Conservation (phyloP, 2,329 filamentous ascomycete genomes). For the Alternaria incomplexa region DNA sequence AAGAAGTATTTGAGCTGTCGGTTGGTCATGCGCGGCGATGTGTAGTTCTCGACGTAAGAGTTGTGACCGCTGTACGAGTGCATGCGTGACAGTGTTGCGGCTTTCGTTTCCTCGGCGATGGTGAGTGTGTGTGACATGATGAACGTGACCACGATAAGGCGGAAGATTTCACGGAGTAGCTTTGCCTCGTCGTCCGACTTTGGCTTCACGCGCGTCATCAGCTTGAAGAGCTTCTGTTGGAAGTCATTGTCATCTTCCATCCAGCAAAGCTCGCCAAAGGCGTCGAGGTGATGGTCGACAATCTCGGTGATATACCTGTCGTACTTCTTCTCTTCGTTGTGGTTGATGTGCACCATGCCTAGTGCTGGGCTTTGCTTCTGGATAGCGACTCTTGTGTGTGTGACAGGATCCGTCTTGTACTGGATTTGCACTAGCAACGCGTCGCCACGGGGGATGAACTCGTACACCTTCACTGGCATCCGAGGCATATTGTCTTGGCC, state of each 20-base stretch:
- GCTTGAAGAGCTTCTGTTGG: conserved; percentile 50
- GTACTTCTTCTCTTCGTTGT: conserved; percentile 52
- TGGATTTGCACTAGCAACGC: conserved; percentile 52
- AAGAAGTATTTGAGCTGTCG: conserved; percentile 60
- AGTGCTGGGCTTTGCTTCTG: conserved; percentile 54
- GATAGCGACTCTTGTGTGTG: conserved; percentile 36
- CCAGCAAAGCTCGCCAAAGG: conserved; percentile 53
- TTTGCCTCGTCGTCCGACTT: conserved; percentile 50
- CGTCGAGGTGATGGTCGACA: conserved; percentile 48
- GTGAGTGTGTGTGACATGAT: conserved; percentile 58
- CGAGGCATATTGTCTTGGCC: conserved; percentile 51
- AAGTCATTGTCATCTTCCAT: conserved; percentile 55
- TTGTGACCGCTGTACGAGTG: conserved; percentile 42
- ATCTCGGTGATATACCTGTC: conserved; percentile 54
- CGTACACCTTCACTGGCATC: conserved; percentile 54
- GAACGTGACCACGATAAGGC: conserved; percentile 56
- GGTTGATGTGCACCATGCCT: conserved; percentile 54
- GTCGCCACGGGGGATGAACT: conserved; percentile 52
- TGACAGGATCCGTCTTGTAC: conserved; percentile 48
- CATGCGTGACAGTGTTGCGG: conserved; percentile 47
- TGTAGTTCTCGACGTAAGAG: conserved; percentile 39
- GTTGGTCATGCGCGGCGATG: conserved; percentile 55
- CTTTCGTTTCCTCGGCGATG: conserved; percentile 50
- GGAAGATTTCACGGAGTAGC: conserved; percentile 52
- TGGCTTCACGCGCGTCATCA: conserved; percentile 49